phyloP scores from a whole-genome alignment of 1,284 basidiomycete species.

The Bondarzewia mesenterica region DNA sequence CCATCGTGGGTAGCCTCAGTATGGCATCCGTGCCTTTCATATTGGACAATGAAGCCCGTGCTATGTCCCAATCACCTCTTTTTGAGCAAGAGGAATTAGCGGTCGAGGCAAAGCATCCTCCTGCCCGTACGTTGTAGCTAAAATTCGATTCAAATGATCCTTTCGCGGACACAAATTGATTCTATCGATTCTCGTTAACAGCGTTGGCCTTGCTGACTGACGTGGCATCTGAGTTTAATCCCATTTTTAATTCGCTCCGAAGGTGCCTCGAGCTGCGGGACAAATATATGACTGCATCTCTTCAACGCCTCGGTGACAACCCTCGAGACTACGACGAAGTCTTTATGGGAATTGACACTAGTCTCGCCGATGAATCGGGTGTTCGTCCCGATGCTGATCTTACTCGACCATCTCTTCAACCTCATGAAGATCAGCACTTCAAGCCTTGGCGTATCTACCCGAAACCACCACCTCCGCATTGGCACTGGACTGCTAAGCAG shows the following conservation, averaged over 20 bases:
- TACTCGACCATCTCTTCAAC: conserved; percentile 13
- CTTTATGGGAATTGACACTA: conserved; percentile 55
- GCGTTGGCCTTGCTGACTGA: conserved; percentile 26
- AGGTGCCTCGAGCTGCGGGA: conserved; percentile 83
- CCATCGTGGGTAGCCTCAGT: conserved; percentile 31
- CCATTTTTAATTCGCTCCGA: conserved; percentile 58
- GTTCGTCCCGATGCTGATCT: conserved; percentile 53
- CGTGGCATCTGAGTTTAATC: conserved; percentile 39
- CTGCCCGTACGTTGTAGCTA: neutral
- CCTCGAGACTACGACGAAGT: conserved; percentile 80
- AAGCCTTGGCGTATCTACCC: conserved; percentile 85
- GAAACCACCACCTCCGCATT: conserved; percentile 84
- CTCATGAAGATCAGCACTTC: conserved; percentile 21
- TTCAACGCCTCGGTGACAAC: conserved; percentile 87
- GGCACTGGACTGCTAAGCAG: conserved; percentile 74
- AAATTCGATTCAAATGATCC: neutral
- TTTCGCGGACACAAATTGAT: conserved; percentile 8
- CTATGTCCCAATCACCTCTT: conserved; percentile 14
- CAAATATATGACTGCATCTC: conserved; percentile 83
- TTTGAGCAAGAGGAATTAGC: conserved; percentile 34
- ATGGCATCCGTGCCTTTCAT: conserved; percentile 28
- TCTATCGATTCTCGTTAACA: conserved; percentile 1
- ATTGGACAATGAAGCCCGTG: neutral
- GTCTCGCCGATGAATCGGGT: conserved; percentile 56
- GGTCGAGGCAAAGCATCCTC: neutral